Conservation (phyloP, 129 eudicot genomes). For the Mikania micrantha region DNA sequence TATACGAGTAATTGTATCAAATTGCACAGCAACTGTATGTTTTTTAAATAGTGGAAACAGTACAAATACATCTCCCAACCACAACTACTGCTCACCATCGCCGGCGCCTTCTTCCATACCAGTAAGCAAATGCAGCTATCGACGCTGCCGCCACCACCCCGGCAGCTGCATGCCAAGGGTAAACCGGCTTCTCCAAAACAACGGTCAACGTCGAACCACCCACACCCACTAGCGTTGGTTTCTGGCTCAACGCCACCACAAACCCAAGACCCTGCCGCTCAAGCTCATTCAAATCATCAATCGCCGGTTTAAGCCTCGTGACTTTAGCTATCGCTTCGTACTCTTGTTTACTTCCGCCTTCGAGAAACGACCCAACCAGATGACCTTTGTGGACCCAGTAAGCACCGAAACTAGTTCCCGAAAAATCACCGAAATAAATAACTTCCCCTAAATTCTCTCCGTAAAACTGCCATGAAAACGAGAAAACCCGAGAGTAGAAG, state of each 20-base stretch:
- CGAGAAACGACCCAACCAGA: slow-evolving; percentile 82
- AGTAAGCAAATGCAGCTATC: slow-evolving; percentile 85
- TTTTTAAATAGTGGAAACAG: background rate
- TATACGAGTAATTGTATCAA: background rate
- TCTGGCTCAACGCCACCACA: slow-evolving; percentile 40
- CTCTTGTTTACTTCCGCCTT: slow-evolving; percentile 92
- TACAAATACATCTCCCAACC: background rate
- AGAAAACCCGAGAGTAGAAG: slow-evolving; percentile 86
- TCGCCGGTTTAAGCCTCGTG: slow-evolving; percentile 60
- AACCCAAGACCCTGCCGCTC: slow-evolving; percentile 63
- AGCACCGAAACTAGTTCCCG: slow-evolving; percentile 71
- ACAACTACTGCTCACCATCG: slow-evolving; percentile 24
- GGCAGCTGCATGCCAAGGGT: slow-evolving; percentile 85
- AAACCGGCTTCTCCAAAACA: slow-evolving; percentile 50
- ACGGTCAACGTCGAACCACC: slow-evolving; percentile 22
- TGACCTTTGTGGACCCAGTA: slow-evolving; percentile 79
- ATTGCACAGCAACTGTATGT: slow-evolving; percentile 26
- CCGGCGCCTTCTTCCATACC: slow-evolving; percentile 86
- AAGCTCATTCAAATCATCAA: slow-evolving; percentile 60
- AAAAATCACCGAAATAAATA: slow-evolving; percentile 77
- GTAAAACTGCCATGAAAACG: slow-evolving; percentile 88
- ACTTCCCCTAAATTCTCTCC: slow-evolving; percentile 80
- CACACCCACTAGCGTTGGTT: slow-evolving; percentile 13
- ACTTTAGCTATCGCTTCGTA: slow-evolving; percentile 67
- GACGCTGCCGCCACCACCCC: slow-evolving; percentile 85